Evolutionary conservation across 2,329 filamentous ascomycete species (phyloP), one percentile per base, ranked within the genome.

Genomic region (Exophiala aquamarina): DNA sequence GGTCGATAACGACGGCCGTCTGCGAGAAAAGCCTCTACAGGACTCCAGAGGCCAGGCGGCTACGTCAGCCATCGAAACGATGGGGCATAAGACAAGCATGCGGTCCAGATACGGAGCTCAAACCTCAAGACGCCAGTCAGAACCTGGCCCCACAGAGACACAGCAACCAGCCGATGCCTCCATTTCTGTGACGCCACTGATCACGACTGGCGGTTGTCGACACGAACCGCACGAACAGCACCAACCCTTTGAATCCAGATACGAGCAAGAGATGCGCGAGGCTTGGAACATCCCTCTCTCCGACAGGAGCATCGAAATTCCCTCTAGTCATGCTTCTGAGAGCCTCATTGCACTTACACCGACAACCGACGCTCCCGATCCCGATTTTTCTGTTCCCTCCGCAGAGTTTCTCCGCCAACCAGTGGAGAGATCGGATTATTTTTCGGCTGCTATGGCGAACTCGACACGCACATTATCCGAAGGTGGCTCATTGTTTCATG

Each of bases 281-380:
- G 49, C 54, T 14, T 60, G 56, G 56, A 58, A 59, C 33, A 52
- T 60, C 11, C 52, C 56, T 19, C 41, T 59, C 4, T 47, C 56
- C 3, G 43, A 47, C 5, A 41, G 46, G 32, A 14, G 31, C 5
- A 42, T 50, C n/a, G 41, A 54, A 50, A 49, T 54, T 36, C 52
- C 63, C 6, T 68, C 70, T 4, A 65, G 60, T 37, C 67, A 70
- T 44, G 65, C 66, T 15, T 71, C 71, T 2, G 69, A 71, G 44
- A 69, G 66, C 21, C 57, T 70, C 6, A 54, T 70, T 37, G 68
- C 73, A 49, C 63, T 73, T 9, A 75, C 72, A 3, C 72, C 72
- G 19, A 72, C 68, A 6, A 70, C 70, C n/a, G 43, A 56, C 17
- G 62, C 55, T 38, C 65, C 66, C 4, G 66, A 59, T 33, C 57